Base-by-base conservation (phyloP, 306 rosid species). In the Cucumis melo region DNA sequence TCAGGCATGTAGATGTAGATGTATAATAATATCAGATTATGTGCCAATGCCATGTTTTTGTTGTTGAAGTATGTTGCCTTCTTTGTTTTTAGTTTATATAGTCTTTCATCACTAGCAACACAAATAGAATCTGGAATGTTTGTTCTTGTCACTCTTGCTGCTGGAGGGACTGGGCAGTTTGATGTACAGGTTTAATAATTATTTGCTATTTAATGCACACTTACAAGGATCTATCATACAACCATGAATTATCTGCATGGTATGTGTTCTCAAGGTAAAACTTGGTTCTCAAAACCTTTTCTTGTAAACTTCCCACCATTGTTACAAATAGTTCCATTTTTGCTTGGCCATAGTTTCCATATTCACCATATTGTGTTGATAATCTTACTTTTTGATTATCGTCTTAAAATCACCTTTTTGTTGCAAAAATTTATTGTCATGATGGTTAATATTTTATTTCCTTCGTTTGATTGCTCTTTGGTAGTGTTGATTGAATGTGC, bases 51-150 rank as follows among this genome's bases (percentile, higher is more conserved):
- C 34, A 70, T 70, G 13, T 46, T 23, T 14, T n/a, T n/a, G n/a
- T 50, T 78, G 11, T 16, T n/a, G 58, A 20, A 60, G 73, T 55
- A 74, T 53, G 60, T 73, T 29, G 29, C 19, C 77, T 81, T 77
- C 32, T 70, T 50, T 50, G n/a, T n/a, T n/a, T n/a, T n/a, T n/a
- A n/a, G n/a, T n/a, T n/a, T n/a, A n/a, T n/a, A n/a, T n/a, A n/a
- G 72, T 80, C 79, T 58, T 70, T 65, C n/a, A n/a, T n/a, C n/a
- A n/a, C n/a, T n/a, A n/a, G n/a, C n/a, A n/a, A n/a, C n/a, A n/a
- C n/a, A n/a, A n/a, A n/a, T n/a, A n/a, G n/a, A n/a, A n/a, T n/a
- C n/a, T n/a, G n/a, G n/a, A n/a, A n/a, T n/a, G n/a, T n/a, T n/a
- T n/a, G n/a, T n/a, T n/a, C n/a, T n/a, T n/a, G n/a, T n/a, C n/a